These are phyloP conservation scores for Podospora conica DNA, from an alignment of 495 filamentous ascomycete genomes.

Conservation along the genomic window DNA sequence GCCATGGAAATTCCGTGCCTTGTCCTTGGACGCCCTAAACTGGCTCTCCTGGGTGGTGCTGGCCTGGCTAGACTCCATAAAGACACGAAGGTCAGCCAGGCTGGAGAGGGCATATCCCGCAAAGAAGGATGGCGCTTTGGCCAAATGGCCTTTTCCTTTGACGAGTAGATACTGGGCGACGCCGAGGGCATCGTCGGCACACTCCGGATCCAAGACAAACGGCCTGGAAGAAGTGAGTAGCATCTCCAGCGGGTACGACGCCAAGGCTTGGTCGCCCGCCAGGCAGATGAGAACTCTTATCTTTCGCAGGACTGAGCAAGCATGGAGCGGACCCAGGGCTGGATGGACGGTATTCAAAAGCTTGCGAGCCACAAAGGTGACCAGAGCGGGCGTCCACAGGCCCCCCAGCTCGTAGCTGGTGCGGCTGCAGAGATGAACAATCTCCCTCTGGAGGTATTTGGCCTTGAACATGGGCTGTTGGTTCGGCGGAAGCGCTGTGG, in stretches of 20 bases:
- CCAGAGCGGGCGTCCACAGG: slow-evolving; percentile 72
- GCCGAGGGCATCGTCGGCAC: slow-evolving; percentile 86
- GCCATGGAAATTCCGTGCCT: slow-evolving; percentile 56
- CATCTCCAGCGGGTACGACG: slow-evolving; percentile 89
- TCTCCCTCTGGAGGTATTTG: slow-evolving; percentile 64
- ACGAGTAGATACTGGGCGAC: slow-evolving; percentile 79
- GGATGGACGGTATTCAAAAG: slow-evolving; percentile 76
- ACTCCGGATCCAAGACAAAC: slow-evolving; percentile 73
- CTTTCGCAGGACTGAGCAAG: slow-evolving; percentile 79
- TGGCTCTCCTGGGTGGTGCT: slow-evolving; percentile 73
- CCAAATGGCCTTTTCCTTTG: slow-evolving; percentile 59
- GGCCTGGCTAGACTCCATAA: slow-evolving; percentile 59
- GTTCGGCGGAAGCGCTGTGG: slow-evolving; percentile 55
- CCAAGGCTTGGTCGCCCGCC: slow-evolving; percentile 60
- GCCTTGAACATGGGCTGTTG: slow-evolving; percentile 84
- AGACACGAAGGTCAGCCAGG: slow-evolving; percentile 64
- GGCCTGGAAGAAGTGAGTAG: slow-evolving; percentile 71
- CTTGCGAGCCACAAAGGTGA: slow-evolving; percentile 67
- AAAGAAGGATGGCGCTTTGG: slow-evolving; percentile 62
- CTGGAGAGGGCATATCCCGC: slow-evolving; percentile 71
- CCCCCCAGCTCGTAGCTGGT: slow-evolving; percentile 54
- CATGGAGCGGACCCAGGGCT: slow-evolving; percentile 80
- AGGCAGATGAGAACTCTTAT: slow-evolving; percentile 75
- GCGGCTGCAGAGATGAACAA: slow-evolving; percentile 68
- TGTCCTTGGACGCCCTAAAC: slow-evolving; percentile 60